Conservation (phyloP, 2,329 filamentous ascomycete species). For the Metarhizium sp. region DNA sequence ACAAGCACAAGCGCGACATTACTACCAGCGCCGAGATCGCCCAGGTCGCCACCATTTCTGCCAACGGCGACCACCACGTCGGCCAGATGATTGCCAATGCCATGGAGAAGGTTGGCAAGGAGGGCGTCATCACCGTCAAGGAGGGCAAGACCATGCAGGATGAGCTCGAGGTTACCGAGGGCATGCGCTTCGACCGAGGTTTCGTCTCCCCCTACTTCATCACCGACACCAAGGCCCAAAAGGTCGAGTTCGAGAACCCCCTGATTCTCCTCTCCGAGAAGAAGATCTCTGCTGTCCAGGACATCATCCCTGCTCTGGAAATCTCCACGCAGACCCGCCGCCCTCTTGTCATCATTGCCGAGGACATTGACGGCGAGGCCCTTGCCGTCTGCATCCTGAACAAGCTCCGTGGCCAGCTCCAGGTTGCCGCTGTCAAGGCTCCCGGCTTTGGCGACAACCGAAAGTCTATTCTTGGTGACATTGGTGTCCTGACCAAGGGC, state of each 20-base stretch:
- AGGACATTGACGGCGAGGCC: constrained; percentile 98
- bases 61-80: constrained; percentile 93
- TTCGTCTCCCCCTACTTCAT: constrained; percentile 99
- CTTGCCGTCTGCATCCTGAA: constrained; percentile 98
- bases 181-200: constrained; percentile 99
- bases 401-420: constrained; percentile 98
- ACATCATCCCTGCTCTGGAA: constrained; percentile 97
- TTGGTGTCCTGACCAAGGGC: constrained; percentile 91
- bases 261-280: constrained; percentile 98
- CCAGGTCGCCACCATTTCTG: constrained; percentile 95
- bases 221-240: constrained; percentile 96
- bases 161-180: constrained; percentile 97
- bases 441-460: constrained; percentile 99
- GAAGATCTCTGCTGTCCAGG: constrained; percentile 99
- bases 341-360: constrained; percentile 94
- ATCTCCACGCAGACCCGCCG: constrained; percentile 91
- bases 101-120: constrained; percentile 99
- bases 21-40: constrained; percentile 96
- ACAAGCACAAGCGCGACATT: constrained; percentile 95
- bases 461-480: constrained; percentile 97
- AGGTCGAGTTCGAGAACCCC: constrained; percentile 99
- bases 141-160: constrained; percentile 98
- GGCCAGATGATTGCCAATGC: constrained; percentile 93
- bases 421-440: constrained; percentile 97
- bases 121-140: constrained; percentile 99